These are phyloP conservation scores for Eucalyptus sp. DNA, from an alignment of 345 rosid genomes.

Conservation along the genomic window DNA sequence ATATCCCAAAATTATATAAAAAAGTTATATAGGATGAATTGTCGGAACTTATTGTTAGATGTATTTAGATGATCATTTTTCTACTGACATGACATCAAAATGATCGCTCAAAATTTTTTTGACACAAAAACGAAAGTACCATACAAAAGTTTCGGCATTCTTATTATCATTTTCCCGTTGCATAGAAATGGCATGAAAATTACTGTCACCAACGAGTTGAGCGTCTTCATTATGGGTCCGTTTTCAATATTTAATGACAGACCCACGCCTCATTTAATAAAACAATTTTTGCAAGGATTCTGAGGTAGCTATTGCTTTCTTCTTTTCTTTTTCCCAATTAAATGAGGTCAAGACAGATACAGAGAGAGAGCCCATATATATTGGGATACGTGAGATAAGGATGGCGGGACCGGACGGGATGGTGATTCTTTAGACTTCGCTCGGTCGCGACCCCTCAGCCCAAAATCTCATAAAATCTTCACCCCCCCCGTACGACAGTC, in stretches of 20 bases:
- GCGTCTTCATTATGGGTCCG: neutral
- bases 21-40: too few species aligned
- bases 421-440: neutral
- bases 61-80: neutral
- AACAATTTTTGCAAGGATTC: neutral
- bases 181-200: neutral
- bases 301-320: neutral
- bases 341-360: neutral
- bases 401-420: neutral
- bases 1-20: too few species aligned
- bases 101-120: neutral
- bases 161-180: neutral
- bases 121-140: neutral
- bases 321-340: neutral
- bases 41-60: neutral
- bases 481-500: neutral
- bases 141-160: neutral
- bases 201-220: neutral
- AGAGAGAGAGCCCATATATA: neutral
- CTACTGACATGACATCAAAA: accelerated
- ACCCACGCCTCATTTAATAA: neutral
- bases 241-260: neutral
- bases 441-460: neutral
- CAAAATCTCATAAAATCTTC: neutral
- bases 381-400: neutral